A percentile compares a stretch with the other conserved stretches of the same genome.
These are phyloP conservation scores for Boletus bicolor DNA, from an alignment of 768 basidiomycete species.

Conservation along the genomic window DNA sequence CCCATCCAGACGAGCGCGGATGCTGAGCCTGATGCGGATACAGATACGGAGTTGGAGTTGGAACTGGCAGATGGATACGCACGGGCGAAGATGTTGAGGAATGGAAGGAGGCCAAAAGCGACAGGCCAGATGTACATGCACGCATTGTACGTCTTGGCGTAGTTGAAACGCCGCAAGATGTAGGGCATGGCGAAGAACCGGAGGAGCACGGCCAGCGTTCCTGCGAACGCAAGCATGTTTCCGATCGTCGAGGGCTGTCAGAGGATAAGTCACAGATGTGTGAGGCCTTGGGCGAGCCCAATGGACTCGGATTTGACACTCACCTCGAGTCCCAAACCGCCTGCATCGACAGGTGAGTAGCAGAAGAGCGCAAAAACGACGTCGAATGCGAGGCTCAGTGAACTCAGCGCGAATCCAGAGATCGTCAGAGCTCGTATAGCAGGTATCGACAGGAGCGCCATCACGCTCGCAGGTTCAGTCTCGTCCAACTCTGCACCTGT, in stretches of 20 bases:
- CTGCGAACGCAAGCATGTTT: slow-evolving; percentile 50
- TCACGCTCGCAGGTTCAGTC: slow-evolving; percentile 25
- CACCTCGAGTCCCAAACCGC: slow-evolving; percentile 57
- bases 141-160: slow-evolving; percentile 46
- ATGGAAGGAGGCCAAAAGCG: slow-evolving; percentile 46
- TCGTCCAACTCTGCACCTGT: neutral
- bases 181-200: slow-evolving; percentile 53
- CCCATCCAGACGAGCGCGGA: slow-evolving; percentile 44
- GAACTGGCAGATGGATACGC: slow-evolving; percentile 1
- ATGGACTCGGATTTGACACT: slow-evolving; percentile 15
- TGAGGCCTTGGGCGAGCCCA: neutral
- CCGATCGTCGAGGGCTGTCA: slow-evolving; percentile 54
- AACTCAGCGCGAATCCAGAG: slow-evolving; percentile 49
- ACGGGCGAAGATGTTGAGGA: slow-evolving; percentile 48
- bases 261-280: neutral
- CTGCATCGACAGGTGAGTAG: slow-evolving; percentile 52
- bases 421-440: slow-evolving; percentile 49
- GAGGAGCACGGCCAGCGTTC: slow-evolving; percentile 43
- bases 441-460: slow-evolving; percentile 44
- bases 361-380: slow-evolving; percentile 66
- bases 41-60: too few relatives aligned
- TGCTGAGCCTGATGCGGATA: slow-evolving; percentile 18
- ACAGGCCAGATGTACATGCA: slow-evolving; percentile 55
- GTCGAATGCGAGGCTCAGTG: slow-evolving; percentile 55
- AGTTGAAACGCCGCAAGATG: slow-evolving; percentile 47